These are phyloP conservation scores for Geotrichum fermentans DNA, from an alignment of 1,139 yeast species.

Conservation along the genomic window DNA sequence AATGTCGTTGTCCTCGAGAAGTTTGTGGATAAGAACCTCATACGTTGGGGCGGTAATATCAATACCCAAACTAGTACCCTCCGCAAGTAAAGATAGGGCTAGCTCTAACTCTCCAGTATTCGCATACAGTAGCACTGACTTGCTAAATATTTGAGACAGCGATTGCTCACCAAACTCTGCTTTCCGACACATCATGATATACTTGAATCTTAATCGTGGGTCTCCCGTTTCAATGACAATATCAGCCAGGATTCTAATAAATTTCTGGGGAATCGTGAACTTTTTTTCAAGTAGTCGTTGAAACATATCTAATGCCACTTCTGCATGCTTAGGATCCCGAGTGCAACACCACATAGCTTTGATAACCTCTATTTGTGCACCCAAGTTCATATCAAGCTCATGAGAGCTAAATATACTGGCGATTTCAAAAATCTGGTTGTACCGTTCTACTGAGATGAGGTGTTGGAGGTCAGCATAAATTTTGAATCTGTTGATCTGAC, in stretches of 20 bases:
- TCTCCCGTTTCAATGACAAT: background rate
- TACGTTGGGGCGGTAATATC: constrained; percentile 17
- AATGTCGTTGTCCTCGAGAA: constrained; percentile 29
- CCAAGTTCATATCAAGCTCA: background rate
- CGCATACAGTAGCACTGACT: constrained; percentile 1
- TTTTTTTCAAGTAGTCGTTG: background rate
- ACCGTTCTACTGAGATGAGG: background rate
- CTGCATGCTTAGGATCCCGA: background rate
- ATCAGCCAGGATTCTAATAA: background rate
- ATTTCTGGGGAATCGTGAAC: background rate
- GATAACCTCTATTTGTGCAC: background rate
- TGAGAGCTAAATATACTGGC: background rate
- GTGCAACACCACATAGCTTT: constrained; percentile 1
- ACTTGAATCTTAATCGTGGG: background rate
- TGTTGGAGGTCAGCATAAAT: background rate
- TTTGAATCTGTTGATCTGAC: background rate
- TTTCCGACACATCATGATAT: background rate
- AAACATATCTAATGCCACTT: background rate
- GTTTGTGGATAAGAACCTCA: constrained; percentile 31
- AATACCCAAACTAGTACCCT: constrained; percentile 1
- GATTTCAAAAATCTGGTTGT: background rate
- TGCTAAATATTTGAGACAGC: background rate
- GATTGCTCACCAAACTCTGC: constrained; percentile 1
- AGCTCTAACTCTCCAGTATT: constrained; percentile 8
- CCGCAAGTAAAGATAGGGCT: constrained; percentile 5